Base-by-base conservation (phyloP, 805 yeast genomes). In the Tetrapisispora taiwanensis region DNA sequence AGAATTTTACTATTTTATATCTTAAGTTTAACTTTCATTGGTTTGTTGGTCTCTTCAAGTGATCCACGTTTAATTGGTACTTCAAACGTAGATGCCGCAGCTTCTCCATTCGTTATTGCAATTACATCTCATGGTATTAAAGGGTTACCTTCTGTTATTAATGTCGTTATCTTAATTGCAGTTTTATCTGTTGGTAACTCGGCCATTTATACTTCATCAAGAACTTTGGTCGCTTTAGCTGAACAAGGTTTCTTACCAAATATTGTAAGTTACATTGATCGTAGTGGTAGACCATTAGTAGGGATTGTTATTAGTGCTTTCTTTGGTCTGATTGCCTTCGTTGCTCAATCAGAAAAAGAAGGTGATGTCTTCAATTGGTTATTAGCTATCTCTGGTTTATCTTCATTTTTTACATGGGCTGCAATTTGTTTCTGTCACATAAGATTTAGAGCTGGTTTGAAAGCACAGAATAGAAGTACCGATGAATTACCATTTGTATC, bases 21-120 rank as follows among this genome's bases (percentile, higher is more conserved):
- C 38, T 59, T 70, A 27, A 65, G 73, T n/a, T 55, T 73, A 43
- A 59, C 69, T 8, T 48, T 75, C 43, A 59, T 74, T 37, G 74
- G 78, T 4, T 53, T 72, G 17, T 56, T 75, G 46, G 79, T 75
- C 39, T 73, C 77, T 32, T 68, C 67, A 43, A 62, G 56, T 36
- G 72, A 72, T 45, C 49, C 58, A 9, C 61, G 75, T 48, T 62
- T 71, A 48, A 63, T 73, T 44, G 74, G 75, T 46, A 67, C 74
- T 27, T 60, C 72, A 39, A 72, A 69, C 39, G 76, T 72, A 42
- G 77, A 75, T 50, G 82, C 81, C 36, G 64, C 79, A 14, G 84
- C 87, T 12, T 82, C 89, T 14, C 90, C 92, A 14, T 83, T 83
- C 52, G 90, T 83, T 43, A 77, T 84, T 63, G 84, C 90, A 28